Base-by-base conservation (phyloP, 1,284 basidiomycete genomes). In the Fomes fomentarius region DNA sequence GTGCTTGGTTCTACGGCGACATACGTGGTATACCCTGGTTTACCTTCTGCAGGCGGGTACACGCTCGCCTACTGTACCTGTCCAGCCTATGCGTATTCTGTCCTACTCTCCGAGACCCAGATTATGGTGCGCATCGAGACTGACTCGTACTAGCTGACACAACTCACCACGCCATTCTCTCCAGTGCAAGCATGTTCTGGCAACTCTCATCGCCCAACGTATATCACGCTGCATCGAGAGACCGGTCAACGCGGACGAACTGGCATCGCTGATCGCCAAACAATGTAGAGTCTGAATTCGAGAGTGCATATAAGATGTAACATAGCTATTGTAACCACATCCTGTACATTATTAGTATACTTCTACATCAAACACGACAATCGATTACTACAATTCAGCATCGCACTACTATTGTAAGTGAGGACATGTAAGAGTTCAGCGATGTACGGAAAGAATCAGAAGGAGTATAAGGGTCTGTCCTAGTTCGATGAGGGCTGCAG, bases 101-200 rank as follows among this genome's bases (percentile, higher is more conserved):
- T 88, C 9, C 68, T 91, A 21, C 71, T 80, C 35, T 76, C 79
- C 17, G 77, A 79, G 39, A 78, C 80, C 5, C 80, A 89, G 63
- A 63, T 83, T n/a, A 84, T 87, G 85, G 89, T 87, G 57, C 50
- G 72, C 8, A 26, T n/a, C n/a, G n/a, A n/a, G 24, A 1, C 17
- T 9, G 0, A 44, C n/a, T 26, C 17, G 3, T 30, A 7, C 12
- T 4, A 14, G 2, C 30, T 11, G 17, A 22, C 21, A 9, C n/a
- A n/a, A 11, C n/a, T 2, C 34, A 41, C 11, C 19, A 38, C 10
- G 26, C 0, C 7, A 37, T 15, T 11, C 17, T 8, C 17, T 26
- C 1, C 56, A 91, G 89, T 92, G 89, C 67, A 91, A 92, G 66
- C 90, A 92, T 65, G 67, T 89, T 1, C 74, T 91, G n/a, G 89